Evolutionary conservation across 139 green algal genomes (phyloP), one percentile per base, ranked within the genome.

Genomic region (Helicosporidium sp.): DNA sequence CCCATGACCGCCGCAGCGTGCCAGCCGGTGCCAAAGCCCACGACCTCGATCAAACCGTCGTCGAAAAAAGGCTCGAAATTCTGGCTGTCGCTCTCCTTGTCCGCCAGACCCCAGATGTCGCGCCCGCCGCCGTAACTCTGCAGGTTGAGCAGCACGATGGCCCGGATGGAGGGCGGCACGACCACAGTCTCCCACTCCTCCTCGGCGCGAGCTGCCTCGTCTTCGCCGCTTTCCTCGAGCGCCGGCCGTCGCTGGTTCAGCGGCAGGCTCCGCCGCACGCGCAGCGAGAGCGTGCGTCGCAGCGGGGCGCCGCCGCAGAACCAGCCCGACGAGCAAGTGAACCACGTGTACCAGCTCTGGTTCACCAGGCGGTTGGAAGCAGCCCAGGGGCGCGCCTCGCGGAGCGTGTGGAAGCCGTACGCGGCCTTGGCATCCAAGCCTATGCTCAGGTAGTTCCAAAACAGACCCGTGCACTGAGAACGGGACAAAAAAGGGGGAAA

Each of bases 361-460:
- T 91, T 91, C 43, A 62, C 51, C 6, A 71, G 1, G 7, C 75
- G 54, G 17, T 33, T 43, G 37, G 47, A 51, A 16, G 66, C 58
- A 0, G 58, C 56, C 60, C 61, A 65, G 2, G 79, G 67, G 36
- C 65, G 55, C 4, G 43, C 25, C 54, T 92, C 81, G 1, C 81
- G 58, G 60, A 87, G 46, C 6, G 59, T 42, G 64, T 92, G 81
- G 66, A 92, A 92, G 41, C 63, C 65, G 50, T 79, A 77, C 12
- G 81, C 77, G 0, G 81, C 69, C 54, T 75, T 58, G 0, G 81
- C 81, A 51, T 92, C 81, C 53, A 82, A 51, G 7, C 81, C 81
- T 4, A 89, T 28, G 46, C 55, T 72, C 19, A 86, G 69, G 70
- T 89, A 89, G 65, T 89, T 89, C 67, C 70, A 87, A 54, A 85